These are phyloP conservation scores for Pezicula neosporulosa DNA, from an alignment of 2,329 filamentous ascomycete species.

Conservation along the genomic window DNA sequence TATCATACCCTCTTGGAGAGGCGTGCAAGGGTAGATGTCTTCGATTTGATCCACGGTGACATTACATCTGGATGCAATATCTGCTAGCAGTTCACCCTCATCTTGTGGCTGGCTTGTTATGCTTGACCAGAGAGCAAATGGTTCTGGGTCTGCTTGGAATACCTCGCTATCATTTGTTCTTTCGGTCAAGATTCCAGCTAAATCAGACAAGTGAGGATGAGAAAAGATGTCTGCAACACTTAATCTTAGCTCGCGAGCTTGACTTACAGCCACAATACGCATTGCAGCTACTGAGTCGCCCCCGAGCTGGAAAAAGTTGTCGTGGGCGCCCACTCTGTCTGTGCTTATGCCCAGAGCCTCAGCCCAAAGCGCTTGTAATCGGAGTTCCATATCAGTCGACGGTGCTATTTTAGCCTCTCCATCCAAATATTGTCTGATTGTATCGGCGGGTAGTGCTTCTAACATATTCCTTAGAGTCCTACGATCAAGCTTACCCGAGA, in stretches of 20 bases:
- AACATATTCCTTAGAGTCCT: neutral
- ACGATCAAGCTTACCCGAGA: slow-evolving; percentile 30
- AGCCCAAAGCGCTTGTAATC: neutral
- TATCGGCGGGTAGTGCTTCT: slow-evolving; percentile 1
- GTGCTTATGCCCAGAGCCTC: neutral
- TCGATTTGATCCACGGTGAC: slow-evolving; percentile 29
- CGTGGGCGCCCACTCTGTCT: neutral
- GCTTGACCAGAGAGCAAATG: neutral
- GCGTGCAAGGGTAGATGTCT: slow-evolving; percentile 6
- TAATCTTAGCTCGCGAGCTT: neutral
- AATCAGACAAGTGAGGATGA: slow-evolving; percentile 1
- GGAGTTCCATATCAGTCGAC: neutral
- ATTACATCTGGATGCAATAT: slow-evolving; percentile 11
- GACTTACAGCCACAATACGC: neutral
- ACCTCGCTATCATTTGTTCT: neutral
- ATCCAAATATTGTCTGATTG: neutral
- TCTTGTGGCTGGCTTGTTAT: neutral
- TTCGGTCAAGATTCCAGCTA: neutral
- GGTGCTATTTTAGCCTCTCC: neutral
- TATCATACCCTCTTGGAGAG: slow-evolving; percentile 49
- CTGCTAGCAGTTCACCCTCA: neutral
- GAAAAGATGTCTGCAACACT: slow-evolving; percentile 1
- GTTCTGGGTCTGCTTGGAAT: neutral
- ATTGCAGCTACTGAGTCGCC: slow-evolving; percentile 1
- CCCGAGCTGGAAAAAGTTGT: slow-evolving; percentile 1